Evolutionary conservation across 1,139 yeast species (phyloP).

Genomic region (Hyphopichia burtonii): DNA sequence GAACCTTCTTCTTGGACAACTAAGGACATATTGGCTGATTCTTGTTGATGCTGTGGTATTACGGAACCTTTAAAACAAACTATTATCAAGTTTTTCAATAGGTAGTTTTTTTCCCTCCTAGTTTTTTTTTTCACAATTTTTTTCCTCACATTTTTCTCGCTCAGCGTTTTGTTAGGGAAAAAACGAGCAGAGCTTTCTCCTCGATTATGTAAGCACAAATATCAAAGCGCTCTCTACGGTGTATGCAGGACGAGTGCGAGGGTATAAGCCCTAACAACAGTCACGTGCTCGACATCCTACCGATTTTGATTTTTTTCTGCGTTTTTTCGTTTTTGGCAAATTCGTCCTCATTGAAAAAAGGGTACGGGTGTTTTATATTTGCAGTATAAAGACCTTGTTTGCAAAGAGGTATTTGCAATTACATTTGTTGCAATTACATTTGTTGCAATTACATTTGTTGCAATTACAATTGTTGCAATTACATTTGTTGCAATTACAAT

Average conservation of each 20-base stretch:
- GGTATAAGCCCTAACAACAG: conserved; percentile 16
- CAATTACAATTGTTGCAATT: too few species aligned
- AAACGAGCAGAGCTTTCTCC: not conserved
- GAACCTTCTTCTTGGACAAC: conserved; percentile 99
- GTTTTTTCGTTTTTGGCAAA: too few species aligned
- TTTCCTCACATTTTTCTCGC: not conserved
- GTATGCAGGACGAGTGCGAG: conserved; percentile 5
- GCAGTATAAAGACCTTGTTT: too few species aligned
- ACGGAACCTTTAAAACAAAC: conserved; percentile 1
- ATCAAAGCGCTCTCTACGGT: not conserved
- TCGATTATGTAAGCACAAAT: not conserved
- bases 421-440: too few species aligned
- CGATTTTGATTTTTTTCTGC: too few species aligned
- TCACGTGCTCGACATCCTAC: too few species aligned
- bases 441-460: too few species aligned
- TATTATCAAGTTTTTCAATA: conserved; percentile 1
- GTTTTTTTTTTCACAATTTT: not conserved
- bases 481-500: too few species aligned
- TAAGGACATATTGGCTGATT: conserved; percentile 74
- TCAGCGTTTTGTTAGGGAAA: not conserved
- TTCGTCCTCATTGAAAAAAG: too few species aligned
- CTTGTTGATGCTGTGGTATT: conserved; percentile 5
- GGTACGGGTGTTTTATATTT: too few species aligned
- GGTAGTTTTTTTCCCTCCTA: conserved; percentile 1
- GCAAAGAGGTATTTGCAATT: too few species aligned